phyloP scores from a whole-genome alignment of 495 filamentous ascomycete genomes.

The Talaromyces adpressus region DNA sequence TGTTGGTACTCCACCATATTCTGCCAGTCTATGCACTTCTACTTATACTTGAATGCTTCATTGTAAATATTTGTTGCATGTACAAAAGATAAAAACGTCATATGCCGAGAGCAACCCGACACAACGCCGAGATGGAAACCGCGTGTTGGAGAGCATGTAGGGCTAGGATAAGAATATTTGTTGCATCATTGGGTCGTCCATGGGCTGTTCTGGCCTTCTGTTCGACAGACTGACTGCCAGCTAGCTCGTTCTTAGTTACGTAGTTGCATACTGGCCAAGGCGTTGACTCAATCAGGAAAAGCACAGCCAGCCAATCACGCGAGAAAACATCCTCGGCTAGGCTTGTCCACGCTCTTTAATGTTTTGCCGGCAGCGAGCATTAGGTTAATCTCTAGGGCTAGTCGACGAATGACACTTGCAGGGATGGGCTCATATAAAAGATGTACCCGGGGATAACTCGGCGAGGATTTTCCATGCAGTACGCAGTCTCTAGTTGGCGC shows the following conservation, averaged over 20 bases:
- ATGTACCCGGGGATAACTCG: not conserved
- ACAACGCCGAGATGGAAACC: not conserved
- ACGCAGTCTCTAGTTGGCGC: not conserved
- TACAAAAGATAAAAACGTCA: not conserved
- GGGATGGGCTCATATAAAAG: not conserved
- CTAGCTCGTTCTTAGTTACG: not conserved
- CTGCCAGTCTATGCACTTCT: not conserved
- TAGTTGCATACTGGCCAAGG: not conserved
- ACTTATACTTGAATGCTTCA: not conserved
- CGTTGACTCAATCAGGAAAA: not conserved
- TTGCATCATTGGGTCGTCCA: not conserved
- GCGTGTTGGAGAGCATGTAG: not conserved
- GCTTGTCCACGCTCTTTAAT: not conserved
- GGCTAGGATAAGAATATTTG: not conserved
- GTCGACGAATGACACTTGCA: not conserved
- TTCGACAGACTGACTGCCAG: not conserved
- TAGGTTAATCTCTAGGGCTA: too few relatives aligned
- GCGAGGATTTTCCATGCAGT: not conserved
- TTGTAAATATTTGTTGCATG: not conserved
- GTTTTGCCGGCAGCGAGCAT: not conserved
- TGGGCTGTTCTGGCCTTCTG: not conserved
- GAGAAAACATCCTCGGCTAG: not conserved
- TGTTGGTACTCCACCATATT: not conserved
- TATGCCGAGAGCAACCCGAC: constrained; percentile 2
- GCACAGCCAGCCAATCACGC: not conserved